Percentiles rank a stretch among this genome's conserved stretches.
These are phyloP conservation scores for Moringa oleifera DNA, from an alignment of 345 rosid genomes.

Conservation along the genomic window DNA sequence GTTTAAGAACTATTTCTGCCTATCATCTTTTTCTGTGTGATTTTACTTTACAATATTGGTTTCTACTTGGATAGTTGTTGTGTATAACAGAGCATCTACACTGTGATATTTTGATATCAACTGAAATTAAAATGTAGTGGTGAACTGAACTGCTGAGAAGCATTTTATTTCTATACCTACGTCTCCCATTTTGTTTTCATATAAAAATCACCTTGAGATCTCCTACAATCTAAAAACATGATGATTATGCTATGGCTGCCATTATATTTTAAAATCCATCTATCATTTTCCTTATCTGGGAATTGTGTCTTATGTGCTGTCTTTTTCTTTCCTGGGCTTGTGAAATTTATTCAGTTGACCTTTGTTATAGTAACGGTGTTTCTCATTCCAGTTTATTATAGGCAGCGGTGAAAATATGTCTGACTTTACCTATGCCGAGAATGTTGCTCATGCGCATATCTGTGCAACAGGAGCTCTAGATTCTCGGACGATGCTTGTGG, in stretches of 20 bases:
- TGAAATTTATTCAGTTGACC: neutral
- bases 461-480: conserved; percentile 78
- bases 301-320: neutral
- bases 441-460: conserved; percentile 79
- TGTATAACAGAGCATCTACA: neutral
- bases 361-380: conserved; percentile 24
- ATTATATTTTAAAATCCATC: neutral
- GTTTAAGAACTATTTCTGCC: conserved; percentile 27
- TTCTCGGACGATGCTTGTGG: conserved; percentile 55
- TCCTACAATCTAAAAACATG: neutral
- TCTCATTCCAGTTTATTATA: conserved; percentile 72
- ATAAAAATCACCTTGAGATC: neutral
- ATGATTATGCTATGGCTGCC: neutral
- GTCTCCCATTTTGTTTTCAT: neutral
- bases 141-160: no score
- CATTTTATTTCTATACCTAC: no score
- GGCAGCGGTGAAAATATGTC: conserved; percentile 83
- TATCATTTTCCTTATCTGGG: neutral
- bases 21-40: conserved; percentile 4
- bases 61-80: no score
- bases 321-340: neutral
- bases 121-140: neutral
- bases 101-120: neutral
- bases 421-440: conserved; percentile 86
- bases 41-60: conserved; percentile 7